Evolutionary conservation across 805 yeast species (phyloP).

Genomic region (Schizosaccharomyces osmophilus): DNA sequence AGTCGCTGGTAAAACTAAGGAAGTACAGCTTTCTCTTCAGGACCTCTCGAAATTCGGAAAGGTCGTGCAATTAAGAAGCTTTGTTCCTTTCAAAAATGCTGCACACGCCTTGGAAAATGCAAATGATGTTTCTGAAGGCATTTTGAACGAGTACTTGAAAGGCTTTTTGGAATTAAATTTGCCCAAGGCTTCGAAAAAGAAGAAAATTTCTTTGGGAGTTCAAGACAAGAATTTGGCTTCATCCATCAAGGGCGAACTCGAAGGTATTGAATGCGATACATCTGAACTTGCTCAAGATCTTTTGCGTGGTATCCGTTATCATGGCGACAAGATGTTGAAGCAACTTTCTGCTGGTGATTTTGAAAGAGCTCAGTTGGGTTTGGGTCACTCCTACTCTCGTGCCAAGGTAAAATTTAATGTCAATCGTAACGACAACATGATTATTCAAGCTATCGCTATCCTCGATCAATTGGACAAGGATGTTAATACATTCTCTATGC

Average conservation of each 20-base stretch:
- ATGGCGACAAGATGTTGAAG: slow-evolving; percentile 69
- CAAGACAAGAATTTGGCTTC: slow-evolving; percentile 92
- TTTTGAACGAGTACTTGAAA: slow-evolving; percentile 77
- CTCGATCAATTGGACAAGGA: slow-evolving; percentile 95
- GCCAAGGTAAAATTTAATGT: slow-evolving; percentile 97
- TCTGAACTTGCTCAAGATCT: slow-evolving; percentile 86
- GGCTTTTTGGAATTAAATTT: slow-evolving; percentile 72
- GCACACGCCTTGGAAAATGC: slow-evolving; percentile 98
- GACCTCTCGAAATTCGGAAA: slow-evolving; percentile 77
- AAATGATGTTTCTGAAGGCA: slow-evolving; percentile 89
- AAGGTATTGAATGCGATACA: slow-evolving; percentile 70
- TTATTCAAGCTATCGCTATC: slow-evolving; percentile 93
- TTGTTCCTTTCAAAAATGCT: slow-evolving; percentile 86
- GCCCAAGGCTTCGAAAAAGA: slow-evolving; percentile 49
- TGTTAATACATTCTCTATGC: slow-evolving; percentile 88
- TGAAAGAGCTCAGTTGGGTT: slow-evolving; percentile 94
- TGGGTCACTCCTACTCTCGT: slow-evolving; percentile 96
- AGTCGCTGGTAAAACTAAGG: slow-evolving; percentile 72
- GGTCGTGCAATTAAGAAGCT: slow-evolving; percentile 75
- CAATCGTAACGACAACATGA: slow-evolving; percentile 95
- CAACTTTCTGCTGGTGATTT: slow-evolving; percentile 84
- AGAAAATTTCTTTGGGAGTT: slow-evolving; percentile 52
- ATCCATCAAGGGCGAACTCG: slow-evolving; percentile 75
- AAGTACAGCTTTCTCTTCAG: slow-evolving; percentile 73
- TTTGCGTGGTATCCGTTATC: slow-evolving; percentile 80